Percentiles rank a stretch among this genome's conserved stretches.
These are phyloP conservation scores for Pycnococcus provasolii DNA, from an alignment of 139 green algal species.

Conservation along the genomic window DNA sequence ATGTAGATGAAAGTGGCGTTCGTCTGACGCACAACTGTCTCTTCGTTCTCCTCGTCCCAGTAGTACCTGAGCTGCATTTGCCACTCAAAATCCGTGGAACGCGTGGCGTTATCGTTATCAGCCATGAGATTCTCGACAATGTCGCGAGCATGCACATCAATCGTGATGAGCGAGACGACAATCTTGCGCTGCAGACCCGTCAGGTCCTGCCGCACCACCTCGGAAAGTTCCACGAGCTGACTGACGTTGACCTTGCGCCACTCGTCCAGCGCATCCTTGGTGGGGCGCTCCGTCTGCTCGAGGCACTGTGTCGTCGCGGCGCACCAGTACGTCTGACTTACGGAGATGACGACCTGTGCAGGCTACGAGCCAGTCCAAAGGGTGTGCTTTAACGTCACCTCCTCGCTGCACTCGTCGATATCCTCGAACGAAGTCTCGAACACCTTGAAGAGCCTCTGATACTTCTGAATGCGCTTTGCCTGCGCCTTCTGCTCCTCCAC, in stretches of 20 bases:
- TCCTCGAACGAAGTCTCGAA: too few species aligned
- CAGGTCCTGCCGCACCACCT: slow-evolving; percentile 31
- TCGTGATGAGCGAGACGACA: slow-evolving; percentile 67
- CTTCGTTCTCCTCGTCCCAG: slow-evolving; percentile 37
- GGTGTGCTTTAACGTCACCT: too few species aligned
- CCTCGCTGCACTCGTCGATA: too few species aligned
- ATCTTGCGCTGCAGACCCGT: slow-evolving; percentile 49
- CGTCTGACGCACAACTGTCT: slow-evolving; percentile 43
- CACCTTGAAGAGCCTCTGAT: too few species aligned
- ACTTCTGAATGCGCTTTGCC: too few species aligned
- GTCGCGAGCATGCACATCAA: slow-evolving; percentile 72
- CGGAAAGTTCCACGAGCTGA: slow-evolving; percentile 44
- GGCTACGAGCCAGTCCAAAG: too few species aligned
- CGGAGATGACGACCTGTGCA: too few species aligned
- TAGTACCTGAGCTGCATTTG: slow-evolving; percentile 77
- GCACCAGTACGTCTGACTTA: too few species aligned
- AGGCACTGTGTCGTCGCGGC: too few species aligned
- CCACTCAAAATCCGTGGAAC: slow-evolving; percentile 63
- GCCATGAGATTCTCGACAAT: slow-evolving; percentile 53
- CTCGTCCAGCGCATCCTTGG: slow-evolving; percentile 38
- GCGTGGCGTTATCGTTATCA: slow-evolving; percentile 30
- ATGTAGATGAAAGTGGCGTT: too few species aligned
- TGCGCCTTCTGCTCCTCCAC: too few species aligned
- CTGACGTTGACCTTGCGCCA: slow-evolving; percentile 44
- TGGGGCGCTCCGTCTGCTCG: too few species aligned